A percentile compares a stretch with the other conserved stretches of the same genome.
Evolutionary conservation across 441 rosid genomes (phyloP).

Genomic region (Erodium trifolium): DNA sequence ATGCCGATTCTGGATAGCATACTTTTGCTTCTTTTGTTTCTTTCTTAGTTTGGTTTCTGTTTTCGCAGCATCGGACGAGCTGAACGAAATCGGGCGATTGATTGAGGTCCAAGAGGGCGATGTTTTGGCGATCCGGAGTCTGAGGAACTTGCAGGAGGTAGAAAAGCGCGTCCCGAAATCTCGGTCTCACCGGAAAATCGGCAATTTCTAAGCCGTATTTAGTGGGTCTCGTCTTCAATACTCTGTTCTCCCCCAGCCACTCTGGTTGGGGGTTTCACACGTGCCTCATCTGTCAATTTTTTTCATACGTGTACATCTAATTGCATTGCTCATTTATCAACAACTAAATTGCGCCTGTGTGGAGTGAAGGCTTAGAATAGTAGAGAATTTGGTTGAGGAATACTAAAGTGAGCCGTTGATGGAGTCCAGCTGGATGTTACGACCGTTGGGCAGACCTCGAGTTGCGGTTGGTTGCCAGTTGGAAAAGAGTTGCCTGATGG

Average conservation of each 20-base stretch:
- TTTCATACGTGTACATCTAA: slow-evolving; percentile 18
- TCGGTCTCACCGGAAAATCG: slow-evolving; percentile 57
- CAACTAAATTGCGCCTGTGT: slow-evolving; percentile 14
- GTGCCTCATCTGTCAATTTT: slow-evolving; percentile 1
- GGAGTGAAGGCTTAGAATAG: background rate
- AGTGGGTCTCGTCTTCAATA: background rate
- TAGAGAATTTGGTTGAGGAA: background rate
- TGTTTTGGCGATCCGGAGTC: slow-evolving; percentile 47
- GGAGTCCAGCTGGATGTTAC: slow-evolving; percentile 37
- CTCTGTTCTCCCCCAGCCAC: background rate
- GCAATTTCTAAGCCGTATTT: slow-evolving; percentile 33
- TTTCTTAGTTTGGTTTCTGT: background rate
- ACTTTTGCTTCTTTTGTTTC: background rate
- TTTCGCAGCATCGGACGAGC: slow-evolving; percentile 27
- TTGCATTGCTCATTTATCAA: background rate
- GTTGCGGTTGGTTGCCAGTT: slow-evolving; percentile 24
- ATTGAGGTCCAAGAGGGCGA: slow-evolving; percentile 35
- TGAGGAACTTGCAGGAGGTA: slow-evolving; percentile 54
- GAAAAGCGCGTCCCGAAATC: slow-evolving; percentile 26
- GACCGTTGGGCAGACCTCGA: slow-evolving; percentile 24
- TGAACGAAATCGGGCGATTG: slow-evolving; percentile 28
- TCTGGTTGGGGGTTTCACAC: background rate
- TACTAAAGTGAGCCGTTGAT: slow-evolving; percentile 12
- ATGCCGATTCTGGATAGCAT: slow-evolving; percentile 23
- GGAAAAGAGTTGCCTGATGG: slow-evolving; percentile 14